Conservation (phyloP, 2,329 filamentous ascomycete species). For the Orbilia quercus region DNA sequence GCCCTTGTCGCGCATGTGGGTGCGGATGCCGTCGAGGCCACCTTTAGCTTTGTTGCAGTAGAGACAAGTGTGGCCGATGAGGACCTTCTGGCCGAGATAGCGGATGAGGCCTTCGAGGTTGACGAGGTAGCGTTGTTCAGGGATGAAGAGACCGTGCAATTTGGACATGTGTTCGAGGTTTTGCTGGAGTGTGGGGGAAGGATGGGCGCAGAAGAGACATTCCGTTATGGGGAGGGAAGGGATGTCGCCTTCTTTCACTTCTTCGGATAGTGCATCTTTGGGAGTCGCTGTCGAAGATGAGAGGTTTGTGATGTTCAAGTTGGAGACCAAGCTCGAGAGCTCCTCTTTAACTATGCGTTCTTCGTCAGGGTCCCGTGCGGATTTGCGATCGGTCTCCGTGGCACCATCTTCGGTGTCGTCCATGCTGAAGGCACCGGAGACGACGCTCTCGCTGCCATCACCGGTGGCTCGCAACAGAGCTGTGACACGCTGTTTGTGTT, state of each 20-base stretch:
- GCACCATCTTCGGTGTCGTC: slow-evolving; percentile 74
- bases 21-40: slow-evolving; percentile 83
- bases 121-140: slow-evolving; percentile 84
- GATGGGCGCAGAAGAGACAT: slow-evolving; percentile 93
- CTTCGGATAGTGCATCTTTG: slow-evolving; percentile 25
- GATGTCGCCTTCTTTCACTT: slow-evolving; percentile 44
- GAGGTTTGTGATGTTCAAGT: slow-evolving; percentile 70
- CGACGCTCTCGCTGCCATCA: slow-evolving; percentile 80
- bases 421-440: slow-evolving; percentile 90
- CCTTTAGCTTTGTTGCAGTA: slow-evolving; percentile 86
- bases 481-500: slow-evolving; percentile 79
- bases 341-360: slow-evolving; percentile 75
- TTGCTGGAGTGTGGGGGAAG: slow-evolving; percentile 78
- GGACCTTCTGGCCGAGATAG: slow-evolving; percentile 82
- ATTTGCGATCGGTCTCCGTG: slow-evolving; percentile 23
- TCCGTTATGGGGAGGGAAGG: slow-evolving; percentile 52
- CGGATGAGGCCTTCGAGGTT: slow-evolving; percentile 83
- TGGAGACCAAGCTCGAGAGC: slow-evolving; percentile 80
- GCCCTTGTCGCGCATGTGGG: slow-evolving; percentile 95
- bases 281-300: slow-evolving; percentile 1
- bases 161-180: slow-evolving; percentile 91
- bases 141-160: slow-evolving; percentile 94
- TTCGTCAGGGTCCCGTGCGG: slow-evolving; percentile 54
- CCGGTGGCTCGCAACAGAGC: slow-evolving; percentile 63
- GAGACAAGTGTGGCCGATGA: slow-evolving; percentile 83